These are phyloP conservation scores for Epichloe sylvatica DNA, from an alignment of 2,329 filamentous ascomycete genomes.

Conservation along the genomic window DNA sequence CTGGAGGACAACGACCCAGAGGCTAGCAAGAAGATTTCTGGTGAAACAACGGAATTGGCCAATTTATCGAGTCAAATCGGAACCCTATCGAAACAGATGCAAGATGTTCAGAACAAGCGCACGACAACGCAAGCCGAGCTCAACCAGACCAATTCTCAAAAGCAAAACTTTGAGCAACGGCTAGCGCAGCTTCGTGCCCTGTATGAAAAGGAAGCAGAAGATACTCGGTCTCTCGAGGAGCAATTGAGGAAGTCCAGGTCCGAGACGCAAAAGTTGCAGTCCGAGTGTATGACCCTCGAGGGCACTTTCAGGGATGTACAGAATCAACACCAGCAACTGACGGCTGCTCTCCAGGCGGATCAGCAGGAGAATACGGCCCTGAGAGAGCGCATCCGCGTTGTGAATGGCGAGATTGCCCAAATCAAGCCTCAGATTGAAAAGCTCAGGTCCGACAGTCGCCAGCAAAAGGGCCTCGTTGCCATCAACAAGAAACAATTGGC, in stretches of 20 bases:
- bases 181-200: constrained; percentile 72
- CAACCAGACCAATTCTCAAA: constrained; percentile 68
- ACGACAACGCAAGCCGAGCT: constrained; percentile 67
- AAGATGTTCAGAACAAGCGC: constrained; percentile 77
- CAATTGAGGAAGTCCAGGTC: constrained; percentile 61
- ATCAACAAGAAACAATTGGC: constrained; percentile 97
- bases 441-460: constrained; percentile 76
- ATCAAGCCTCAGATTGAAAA: constrained; percentile 89
- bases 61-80: constrained; percentile 94
- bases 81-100: constrained; percentile 83
- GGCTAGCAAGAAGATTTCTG: constrained; percentile 73
- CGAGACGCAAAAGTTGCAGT: constrained; percentile 72
- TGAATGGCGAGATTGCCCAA: constrained; percentile 70
- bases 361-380: constrained; percentile 75
- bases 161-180: constrained; percentile 82
- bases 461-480: constrained; percentile 89
- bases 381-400: constrained; percentile 73
- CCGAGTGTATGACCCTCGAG: constrained; percentile 72
- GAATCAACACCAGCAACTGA: constrained; percentile 64
- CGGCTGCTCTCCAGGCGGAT: constrained; percentile 64
- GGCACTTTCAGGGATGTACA: constrained; percentile 69
- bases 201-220: constrained; percentile 87
- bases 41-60: constrained; percentile 81
- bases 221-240: constrained; percentile 73
- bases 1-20: constrained; percentile 84